Base-by-base conservation (phyloP, 768 basidiomycete species). In the Tulasnella sp. region DNA sequence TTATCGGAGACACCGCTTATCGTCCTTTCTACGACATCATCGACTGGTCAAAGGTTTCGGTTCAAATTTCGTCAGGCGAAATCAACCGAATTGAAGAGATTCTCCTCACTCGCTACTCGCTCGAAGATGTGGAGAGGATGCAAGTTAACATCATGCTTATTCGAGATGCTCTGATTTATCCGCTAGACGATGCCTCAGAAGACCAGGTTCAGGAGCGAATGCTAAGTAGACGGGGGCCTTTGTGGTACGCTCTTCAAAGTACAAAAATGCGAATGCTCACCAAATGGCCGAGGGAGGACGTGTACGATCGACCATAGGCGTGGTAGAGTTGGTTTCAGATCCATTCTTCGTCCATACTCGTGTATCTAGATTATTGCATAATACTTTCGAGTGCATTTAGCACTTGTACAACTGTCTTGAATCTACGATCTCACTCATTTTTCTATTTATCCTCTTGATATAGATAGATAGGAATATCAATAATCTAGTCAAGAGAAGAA, bases 11-110 rank as follows among this genome's bases (percentile, higher is more conserved):
- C 74, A 79, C 78, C 5, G 77, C 80, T 5, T 77, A 80, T 72
- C 79, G 77, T 76, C 82, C 82, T 14, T 83, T 79, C 76, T 78
- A 79, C 41, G 78, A 79, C 70, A 77, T 81, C 64, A 75, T 82
- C 69, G 81, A 82, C 73, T 83, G 81, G 78, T 78, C 80, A n/a
- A 79, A 78, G 68, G 79, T 83, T 76, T 80, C 80, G 16, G 76
- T 83, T 39, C 76, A 77, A 32, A 76, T 83, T 35, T 76, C 77
- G 9, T 79, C 81, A 14, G 79, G 78, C 63, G 79, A 81, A n/a
- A 76, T 81, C 19, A 79, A 81, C 70, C 76, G 76, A 9, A 75
- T 81, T 69, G 80, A 81, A 67, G 77, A 80, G 66, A 78, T 82
- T 70, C 77, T 83, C 11, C 69, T 72, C 14, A 76, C 79, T 1